Conservation (phyloP, 2,329 filamentous ascomycete genomes). For the Fusarium abutilonis region DNA sequence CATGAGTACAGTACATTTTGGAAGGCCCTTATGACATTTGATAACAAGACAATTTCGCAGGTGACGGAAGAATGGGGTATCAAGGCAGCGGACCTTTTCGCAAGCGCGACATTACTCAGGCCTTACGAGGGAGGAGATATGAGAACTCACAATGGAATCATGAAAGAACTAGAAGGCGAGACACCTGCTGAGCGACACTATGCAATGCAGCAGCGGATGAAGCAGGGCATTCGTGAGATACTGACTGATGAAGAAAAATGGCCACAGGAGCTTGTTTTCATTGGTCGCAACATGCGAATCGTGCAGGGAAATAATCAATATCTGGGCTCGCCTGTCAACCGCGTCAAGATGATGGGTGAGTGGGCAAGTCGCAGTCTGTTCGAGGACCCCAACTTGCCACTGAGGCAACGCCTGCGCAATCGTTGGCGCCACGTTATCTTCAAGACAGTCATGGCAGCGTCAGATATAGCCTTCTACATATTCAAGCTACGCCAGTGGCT, state of each 20-base stretch:
- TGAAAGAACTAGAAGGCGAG: conserved; percentile 67
- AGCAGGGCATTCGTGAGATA: conserved; percentile 72
- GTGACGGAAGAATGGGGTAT: conserved; percentile 88
- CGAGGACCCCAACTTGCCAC: conserved; percentile 73
- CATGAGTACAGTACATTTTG: conserved; percentile 90
- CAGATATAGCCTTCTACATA: conserved; percentile 85
- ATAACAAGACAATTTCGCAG: conserved; percentile 79
- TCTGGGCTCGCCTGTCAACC: conserved; percentile 87
- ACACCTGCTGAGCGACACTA: conserved; percentile 79
- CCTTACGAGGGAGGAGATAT: conserved; percentile 89
- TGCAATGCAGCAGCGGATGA: conserved; percentile 88
- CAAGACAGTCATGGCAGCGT: conserved; percentile 75
- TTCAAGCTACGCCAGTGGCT: conserved; percentile 80
- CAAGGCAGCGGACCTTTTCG: conserved; percentile 88
- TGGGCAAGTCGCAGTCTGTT: conserved; percentile 90
- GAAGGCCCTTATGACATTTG: conserved; percentile 93
- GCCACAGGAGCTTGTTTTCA: conserved; percentile 91
- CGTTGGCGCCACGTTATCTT: conserved; percentile 85
- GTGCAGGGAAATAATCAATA: conserved; percentile 95
- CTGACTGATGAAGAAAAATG: conserved; percentile 87
- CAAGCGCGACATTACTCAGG: conserved; percentile 86
- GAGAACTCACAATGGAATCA: conserved; percentile 71
- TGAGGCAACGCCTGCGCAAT: conserved; percentile 71
- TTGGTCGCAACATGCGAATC: conserved; percentile 90
- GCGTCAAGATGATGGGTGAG: conserved; percentile 90